Evolutionary conservation across 1,139 yeast species (phyloP).

Genomic region (Kodamaea ohmeri): DNA sequence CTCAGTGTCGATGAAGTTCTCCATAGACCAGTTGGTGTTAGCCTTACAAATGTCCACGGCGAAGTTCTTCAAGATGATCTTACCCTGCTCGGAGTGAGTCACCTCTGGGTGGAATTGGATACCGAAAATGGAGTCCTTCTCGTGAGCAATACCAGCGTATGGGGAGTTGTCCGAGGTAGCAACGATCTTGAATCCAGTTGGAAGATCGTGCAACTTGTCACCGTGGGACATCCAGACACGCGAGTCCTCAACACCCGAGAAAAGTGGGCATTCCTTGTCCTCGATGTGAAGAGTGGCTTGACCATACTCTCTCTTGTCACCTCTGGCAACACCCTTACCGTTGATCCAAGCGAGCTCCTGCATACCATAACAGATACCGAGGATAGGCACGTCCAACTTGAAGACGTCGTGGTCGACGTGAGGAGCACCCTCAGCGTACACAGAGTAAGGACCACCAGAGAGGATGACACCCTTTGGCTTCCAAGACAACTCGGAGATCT

Average conservation of each 20-base stretch:
- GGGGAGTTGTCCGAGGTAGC: conserved; percentile 96
- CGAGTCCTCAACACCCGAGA: conserved; percentile 86
- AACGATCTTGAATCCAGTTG: conserved; percentile 82
- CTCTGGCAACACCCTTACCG: conserved; percentile 93
- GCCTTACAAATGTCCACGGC: conserved; percentile 90
- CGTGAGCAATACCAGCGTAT: conserved; percentile 86
- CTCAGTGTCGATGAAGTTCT: conserved; percentile 94
- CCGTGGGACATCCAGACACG: conserved; percentile 99
- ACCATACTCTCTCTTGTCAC: conserved; percentile 98
- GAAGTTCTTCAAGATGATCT: conserved; percentile 79
- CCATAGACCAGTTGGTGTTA: conserved; percentile 94
- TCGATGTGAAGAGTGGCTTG: conserved; percentile 85
- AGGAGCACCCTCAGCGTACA: conserved; percentile 91
- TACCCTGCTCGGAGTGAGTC: conserved; percentile 93
- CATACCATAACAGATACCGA: conserved; percentile 99
- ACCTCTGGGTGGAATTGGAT: conserved; percentile 99
- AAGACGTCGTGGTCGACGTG: conserved; percentile 95
- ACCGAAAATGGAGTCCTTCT: conserved; percentile 74
- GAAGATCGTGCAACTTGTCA: conserved; percentile 89
- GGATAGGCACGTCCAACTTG: conserved; percentile 85
- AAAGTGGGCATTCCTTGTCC: conserved; percentile 67
- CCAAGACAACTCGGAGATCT: conserved; percentile 87
- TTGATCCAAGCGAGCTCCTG: conserved; percentile 98
- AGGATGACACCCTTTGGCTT: conserved; percentile 94
- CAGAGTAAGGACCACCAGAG: conserved; percentile 98